Evolutionary conservation across 495 filamentous ascomycete genomes (phyloP).

Genomic region (Parathielavia hyrcaniae): DNA sequence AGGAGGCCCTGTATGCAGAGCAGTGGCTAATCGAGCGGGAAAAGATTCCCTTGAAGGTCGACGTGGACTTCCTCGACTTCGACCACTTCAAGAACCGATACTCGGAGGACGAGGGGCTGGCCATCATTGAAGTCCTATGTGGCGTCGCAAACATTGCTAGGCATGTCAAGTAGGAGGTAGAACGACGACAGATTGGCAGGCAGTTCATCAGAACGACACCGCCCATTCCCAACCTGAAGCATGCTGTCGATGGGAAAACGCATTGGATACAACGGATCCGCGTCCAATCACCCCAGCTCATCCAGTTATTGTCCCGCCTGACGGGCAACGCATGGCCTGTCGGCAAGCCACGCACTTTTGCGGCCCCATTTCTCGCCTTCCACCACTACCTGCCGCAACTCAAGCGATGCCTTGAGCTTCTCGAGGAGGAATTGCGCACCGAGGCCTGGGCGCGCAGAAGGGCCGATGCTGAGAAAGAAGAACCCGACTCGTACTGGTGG

Average conservation of each 20-base stretch:
- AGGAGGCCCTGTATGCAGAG: too few relatives aligned
- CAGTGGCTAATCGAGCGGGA: background rate
- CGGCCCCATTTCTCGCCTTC: slow-evolving; percentile 38
- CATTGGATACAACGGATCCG: slow-evolving; percentile 36
- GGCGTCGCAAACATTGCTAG: slow-evolving; percentile 1
- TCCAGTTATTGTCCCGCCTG: slow-evolving; percentile 25
- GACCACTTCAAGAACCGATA: slow-evolving; percentile 28
- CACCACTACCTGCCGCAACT: slow-evolving; percentile 37
- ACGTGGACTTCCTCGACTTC: slow-evolving; percentile 13
- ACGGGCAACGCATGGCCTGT: slow-evolving; percentile 22
- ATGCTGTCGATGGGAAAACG: slow-evolving; percentile 16
- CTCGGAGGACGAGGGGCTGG: slow-evolving; percentile 2
- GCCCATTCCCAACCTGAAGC: background rate
- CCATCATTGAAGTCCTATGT: slow-evolving; percentile 23
- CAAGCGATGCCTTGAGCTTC: slow-evolving; percentile 29
- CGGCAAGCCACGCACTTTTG: slow-evolving; percentile 32
- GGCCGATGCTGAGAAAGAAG: too few relatives aligned
- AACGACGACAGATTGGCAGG: background rate
- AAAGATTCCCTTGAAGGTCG: background rate
- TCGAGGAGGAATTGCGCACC: too few relatives aligned
- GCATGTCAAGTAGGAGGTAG: background rate
- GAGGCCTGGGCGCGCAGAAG: too few relatives aligned
- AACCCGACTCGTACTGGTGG: background rate
- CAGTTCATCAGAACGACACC: background rate
- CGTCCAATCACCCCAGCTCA: slow-evolving; percentile 35